Conservation (phyloP, 2,329 filamentous ascomycete species). For the Apiospora aurea region DNA sequence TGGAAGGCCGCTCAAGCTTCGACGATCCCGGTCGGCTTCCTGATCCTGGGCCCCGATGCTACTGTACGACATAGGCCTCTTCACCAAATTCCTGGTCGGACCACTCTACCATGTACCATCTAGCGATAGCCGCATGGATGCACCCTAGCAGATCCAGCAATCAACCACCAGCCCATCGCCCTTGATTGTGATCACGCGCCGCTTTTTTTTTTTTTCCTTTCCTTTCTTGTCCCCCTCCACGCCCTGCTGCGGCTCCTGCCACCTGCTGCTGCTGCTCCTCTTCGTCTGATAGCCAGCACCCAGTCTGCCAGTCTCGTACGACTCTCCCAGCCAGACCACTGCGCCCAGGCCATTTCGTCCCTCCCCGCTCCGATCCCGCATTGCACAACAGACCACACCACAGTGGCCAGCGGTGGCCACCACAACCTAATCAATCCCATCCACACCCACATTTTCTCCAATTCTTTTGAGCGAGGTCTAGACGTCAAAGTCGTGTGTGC, state of each 20-base stretch:
- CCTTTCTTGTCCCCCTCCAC: no score
- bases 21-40: slow-evolving; percentile 14
- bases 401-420: not conserved
- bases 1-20: slow-evolving; percentile 22
- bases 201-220: not conserved
- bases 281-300: no score
- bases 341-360: not conserved
- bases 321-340: not conserved
- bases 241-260: no score
- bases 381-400: slow-evolving; percentile 8
- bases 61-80: slow-evolving; percentile 8
- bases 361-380: slow-evolving; percentile 23
- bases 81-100: slow-evolving; percentile 8
- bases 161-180: not conserved
- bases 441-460: slow-evolving; percentile 21
- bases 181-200: slow-evolving; percentile 10
- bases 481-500: slow-evolving; percentile 3
- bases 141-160: not conserved
- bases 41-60: not conserved
- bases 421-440: not conserved
- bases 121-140: slow-evolving; percentile 16
- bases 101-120: no score
- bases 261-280: no score
- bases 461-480: slow-evolving; percentile 17
- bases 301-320: not conserved